phyloP scores from a whole-genome alignment of 805 yeast genomes.

The Wickerhamomyces canadensis region DNA sequence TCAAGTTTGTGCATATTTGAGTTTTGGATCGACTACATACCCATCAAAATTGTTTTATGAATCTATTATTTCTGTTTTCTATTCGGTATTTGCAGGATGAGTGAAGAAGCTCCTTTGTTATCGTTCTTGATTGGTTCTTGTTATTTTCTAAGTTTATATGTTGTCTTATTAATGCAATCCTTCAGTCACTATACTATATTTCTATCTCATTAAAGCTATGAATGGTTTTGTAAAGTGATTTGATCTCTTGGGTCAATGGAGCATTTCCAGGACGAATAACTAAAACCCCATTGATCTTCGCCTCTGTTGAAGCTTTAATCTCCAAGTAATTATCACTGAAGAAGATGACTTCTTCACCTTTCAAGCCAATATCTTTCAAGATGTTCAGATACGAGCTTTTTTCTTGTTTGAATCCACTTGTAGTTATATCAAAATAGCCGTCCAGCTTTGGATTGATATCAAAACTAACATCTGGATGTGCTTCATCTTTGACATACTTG shows the following conservation, averaged over 20 bases:
- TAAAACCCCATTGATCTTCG: constrained; percentile 54
- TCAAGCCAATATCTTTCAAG: constrained; percentile 31
- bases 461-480: constrained; percentile 26
- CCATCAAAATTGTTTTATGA: too few relatives aligned
- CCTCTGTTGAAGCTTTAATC: constrained; percentile 64
- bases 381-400: constrained; percentile 55
- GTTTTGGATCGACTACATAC: too few relatives aligned
- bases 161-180: not conserved
- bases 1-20: too few relatives aligned
- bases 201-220: constrained; percentile 25
- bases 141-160: too few relatives aligned
- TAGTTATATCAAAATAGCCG: constrained; percentile 82
- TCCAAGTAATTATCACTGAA: constrained; percentile 79
- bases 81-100: too few relatives aligned
- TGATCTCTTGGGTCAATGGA: constrained; percentile 35
- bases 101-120: not conserved
- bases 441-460: constrained; percentile 50
- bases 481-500: constrained; percentile 47
- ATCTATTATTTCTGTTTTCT: too few relatives aligned
- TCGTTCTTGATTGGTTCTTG: not conserved
- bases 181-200: too few relatives aligned
- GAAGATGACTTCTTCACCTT: constrained; percentile 43
- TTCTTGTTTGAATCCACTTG: constrained; percentile 70
- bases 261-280: constrained; percentile 77
- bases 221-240: constrained; percentile 21